phyloP scores from a whole-genome alignment of 2,329 filamentous ascomycete genomes.

The Albifimbria verrucaria region DNA sequence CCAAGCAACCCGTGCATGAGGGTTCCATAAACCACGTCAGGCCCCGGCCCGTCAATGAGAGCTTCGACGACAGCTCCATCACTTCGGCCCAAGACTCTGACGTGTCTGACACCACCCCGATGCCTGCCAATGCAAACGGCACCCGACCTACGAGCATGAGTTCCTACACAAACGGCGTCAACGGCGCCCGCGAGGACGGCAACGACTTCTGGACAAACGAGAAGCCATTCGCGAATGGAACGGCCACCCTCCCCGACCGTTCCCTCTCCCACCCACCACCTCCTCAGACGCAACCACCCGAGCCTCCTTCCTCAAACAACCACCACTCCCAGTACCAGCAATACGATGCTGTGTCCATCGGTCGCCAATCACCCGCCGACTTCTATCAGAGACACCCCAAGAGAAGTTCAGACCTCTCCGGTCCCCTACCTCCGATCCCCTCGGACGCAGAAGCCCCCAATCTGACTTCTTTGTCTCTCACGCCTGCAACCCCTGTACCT shows the following conservation, averaged over 20 bases:
- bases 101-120: constrained; percentile 41
- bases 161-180: constrained; percentile 54
- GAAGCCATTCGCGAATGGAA: constrained; percentile 23
- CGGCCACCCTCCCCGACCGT: constrained; percentile 24
- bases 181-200: constrained; percentile 24
- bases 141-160: constrained; percentile 53
- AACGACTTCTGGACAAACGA: constrained; percentile 11
- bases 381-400: constrained; percentile 2
- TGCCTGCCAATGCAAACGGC: constrained; percentile 40
- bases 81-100: constrained; percentile 52
- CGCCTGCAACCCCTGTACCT: constrained; percentile 18
- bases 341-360: not conserved
- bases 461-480: constrained; percentile 8
- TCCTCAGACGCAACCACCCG: constrained; percentile 13
- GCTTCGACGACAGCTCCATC: constrained; percentile 53
- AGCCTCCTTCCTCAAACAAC: not conserved
- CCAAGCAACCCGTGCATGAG: constrained; percentile 33
- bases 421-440: constrained; percentile 5
- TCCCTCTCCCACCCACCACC: constrained; percentile 18
- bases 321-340: not conserved
- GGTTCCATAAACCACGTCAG: constrained; percentile 35
- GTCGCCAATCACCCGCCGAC: not conserved
- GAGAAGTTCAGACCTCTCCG: constrained; percentile 7
- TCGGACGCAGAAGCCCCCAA: constrained; percentile 2
- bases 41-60: constrained; percentile 46